These are phyloP conservation scores for Apophysomyces sp. DNA, from an alignment of 371 early-diverging fungal genomes.

Conservation along the genomic window DNA sequence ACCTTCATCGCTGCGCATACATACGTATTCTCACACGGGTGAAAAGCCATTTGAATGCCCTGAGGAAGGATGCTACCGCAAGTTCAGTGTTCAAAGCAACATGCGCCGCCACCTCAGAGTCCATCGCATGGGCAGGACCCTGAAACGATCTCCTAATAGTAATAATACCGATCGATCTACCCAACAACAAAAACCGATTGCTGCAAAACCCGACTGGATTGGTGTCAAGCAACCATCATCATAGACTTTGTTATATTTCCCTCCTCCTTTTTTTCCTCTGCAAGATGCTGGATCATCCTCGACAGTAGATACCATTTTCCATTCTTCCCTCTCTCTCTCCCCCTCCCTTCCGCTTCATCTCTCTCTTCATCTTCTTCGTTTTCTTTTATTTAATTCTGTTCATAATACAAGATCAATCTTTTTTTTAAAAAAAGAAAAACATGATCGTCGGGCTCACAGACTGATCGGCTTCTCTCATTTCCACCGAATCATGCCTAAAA, in stretches of 20 bases:
- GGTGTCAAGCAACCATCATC: not conserved
- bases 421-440: not conserved
- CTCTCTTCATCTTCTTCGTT: not conserved
- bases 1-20: conserved; percentile 58
- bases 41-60: conserved; percentile 63
- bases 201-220: conserved; percentile 11
- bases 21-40: conserved; percentile 65
- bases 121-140: conserved; percentile 28
- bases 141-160: conserved; percentile 12
- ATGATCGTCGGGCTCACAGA: not conserved
- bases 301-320: conserved; percentile 70
- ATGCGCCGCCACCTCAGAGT: conserved; percentile 58
- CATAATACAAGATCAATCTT: not conserved
- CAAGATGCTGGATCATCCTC: not conserved
- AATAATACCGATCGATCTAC: not conserved
- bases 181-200: conserved; percentile 8
- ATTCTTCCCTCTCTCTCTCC: conserved; percentile 81
- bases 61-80: conserved; percentile 50
- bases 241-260: not conserved
- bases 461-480: not conserved
- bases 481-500: not conserved
- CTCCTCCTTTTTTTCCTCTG: not conserved
- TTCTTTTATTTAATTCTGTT: not conserved
- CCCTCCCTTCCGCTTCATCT: conserved; percentile 16
- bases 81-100: conserved; percentile 64